Conservation (phyloP, 2,329 filamentous ascomycete genomes). For the Epichloe coenophiala region DNA sequence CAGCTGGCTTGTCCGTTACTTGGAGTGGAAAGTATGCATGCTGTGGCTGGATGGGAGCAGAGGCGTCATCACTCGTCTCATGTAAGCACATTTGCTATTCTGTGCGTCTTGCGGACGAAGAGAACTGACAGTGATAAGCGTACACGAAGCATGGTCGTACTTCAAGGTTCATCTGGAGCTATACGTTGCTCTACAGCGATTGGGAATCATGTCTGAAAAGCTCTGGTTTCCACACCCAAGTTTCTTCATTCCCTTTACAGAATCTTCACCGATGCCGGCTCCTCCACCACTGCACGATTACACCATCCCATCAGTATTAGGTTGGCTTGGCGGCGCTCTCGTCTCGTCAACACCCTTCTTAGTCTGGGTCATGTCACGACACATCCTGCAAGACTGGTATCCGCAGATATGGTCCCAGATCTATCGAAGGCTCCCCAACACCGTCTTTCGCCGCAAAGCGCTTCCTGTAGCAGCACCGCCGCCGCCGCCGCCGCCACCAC, state of each 20-base stretch:
- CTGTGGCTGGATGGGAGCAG: slow-evolving; percentile 14
- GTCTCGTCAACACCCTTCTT: slow-evolving; percentile 34
- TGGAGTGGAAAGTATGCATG: slow-evolving; percentile 14
- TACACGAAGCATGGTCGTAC: slow-evolving; percentile 25
- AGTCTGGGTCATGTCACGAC: slow-evolving; percentile 30
- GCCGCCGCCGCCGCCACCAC: slow-evolving; percentile 7
- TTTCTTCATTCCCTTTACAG: slow-evolving; percentile 43
- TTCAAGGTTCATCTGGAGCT: slow-evolving; percentile 36
- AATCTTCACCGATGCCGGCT: slow-evolving; percentile 33
- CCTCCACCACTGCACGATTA: slow-evolving; percentile 29
- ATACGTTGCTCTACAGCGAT: slow-evolving; percentile 37
- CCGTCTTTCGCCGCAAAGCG: slow-evolving; percentile 16
- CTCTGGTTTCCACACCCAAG: slow-evolving; percentile 28
- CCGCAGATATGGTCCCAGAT: slow-evolving; percentile 25
- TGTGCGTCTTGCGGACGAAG: too few species aligned
- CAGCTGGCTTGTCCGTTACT: slow-evolving; percentile 15
- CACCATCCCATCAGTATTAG: slow-evolving; percentile 22
- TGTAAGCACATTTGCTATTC: slow-evolving; percentile 12
- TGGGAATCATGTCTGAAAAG: slow-evolving; percentile 30
- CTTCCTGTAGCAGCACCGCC: slow-evolving; percentile 9
- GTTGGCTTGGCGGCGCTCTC: slow-evolving; percentile 29
- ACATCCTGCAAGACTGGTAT: slow-evolving; percentile 22
- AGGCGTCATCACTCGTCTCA: slow-evolving; percentile 9
- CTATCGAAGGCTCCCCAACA: slow-evolving; percentile 26
- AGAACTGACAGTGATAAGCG: slow-evolving; percentile 12